Conservation (phyloP, 2,329 filamentous ascomycete genomes). For the Venturia effusa region DNA sequence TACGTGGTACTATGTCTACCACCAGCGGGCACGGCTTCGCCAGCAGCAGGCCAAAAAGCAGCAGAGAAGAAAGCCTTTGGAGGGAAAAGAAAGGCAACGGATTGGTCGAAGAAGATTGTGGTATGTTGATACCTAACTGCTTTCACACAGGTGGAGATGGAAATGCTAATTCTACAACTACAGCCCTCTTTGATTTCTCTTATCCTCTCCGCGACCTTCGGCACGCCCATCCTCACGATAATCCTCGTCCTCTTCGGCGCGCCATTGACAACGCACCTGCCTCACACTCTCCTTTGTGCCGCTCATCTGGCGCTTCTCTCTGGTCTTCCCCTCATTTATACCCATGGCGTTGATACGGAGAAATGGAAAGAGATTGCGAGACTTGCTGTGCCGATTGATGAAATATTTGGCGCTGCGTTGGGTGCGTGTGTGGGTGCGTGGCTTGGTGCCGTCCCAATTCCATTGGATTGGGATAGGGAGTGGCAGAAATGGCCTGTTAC, state of each 20-base stretch:
- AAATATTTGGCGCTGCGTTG: conserved; percentile 71
- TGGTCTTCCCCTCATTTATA: conserved; percentile 72
- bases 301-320: conserved; percentile 72
- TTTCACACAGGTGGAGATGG: background rate
- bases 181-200: conserved; percentile 65
- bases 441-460: conserved; percentile 90
- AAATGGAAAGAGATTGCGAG: conserved; percentile 63
- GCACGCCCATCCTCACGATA: conserved; percentile 46
- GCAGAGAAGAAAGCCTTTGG: conserved; percentile 34
- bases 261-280: conserved; percentile 69
- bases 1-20: conserved; percentile 52
- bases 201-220: conserved; percentile 43
- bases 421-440: conserved; percentile 75
- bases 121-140: background rate
- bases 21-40: conserved; percentile 17
- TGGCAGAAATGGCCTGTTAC: conserved; percentile 99
- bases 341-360: conserved; percentile 62
- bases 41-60: conserved; percentile 34
- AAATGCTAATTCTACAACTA: background rate
- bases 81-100: conserved; percentile 37
- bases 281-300: conserved; percentile 69
- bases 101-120: background rate
- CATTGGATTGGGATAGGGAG: conserved; percentile 95
- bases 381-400: conserved; percentile 64
- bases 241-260: conserved; percentile 82